Percentiles rank a stretch among this genome's conserved stretches.
phyloP scores from a whole-genome alignment of 129 eudicot genomes.

The Centrapalus pauciflorus region DNA sequence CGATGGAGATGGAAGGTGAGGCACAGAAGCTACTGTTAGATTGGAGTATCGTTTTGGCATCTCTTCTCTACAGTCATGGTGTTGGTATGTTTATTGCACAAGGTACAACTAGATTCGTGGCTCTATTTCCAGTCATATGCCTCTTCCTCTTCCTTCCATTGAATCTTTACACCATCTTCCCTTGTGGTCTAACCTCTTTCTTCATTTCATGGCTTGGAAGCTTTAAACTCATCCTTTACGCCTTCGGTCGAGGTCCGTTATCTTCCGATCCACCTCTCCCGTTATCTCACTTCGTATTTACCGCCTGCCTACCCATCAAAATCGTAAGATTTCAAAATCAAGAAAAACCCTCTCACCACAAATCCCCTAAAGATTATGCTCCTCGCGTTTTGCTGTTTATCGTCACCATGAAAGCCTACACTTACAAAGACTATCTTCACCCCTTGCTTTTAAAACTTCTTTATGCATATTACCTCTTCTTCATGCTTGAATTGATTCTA shows the following conservation, averaged over 20 bases:
- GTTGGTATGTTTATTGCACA: slow-evolving; percentile 35
- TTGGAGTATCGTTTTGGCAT: slow-evolving; percentile 26
- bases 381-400: slow-evolving; percentile 29
- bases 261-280: slow-evolving; percentile 33
- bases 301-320: slow-evolving; percentile 56
- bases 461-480: slow-evolving; percentile 33
- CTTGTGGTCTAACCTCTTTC: slow-evolving; percentile 52
- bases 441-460: too few species aligned
- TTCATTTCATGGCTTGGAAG: slow-evolving; percentile 63
- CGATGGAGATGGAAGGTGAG: too few species aligned
- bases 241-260: slow-evolving; percentile 54
- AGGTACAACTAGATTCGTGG: slow-evolving; percentile 26
- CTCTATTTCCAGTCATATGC: slow-evolving; percentile 34
- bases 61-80: slow-evolving; percentile 37
- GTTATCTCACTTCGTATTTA: slow-evolving; percentile 30
- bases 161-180: slow-evolving; percentile 46
- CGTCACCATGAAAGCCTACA: too few species aligned
- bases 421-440: too few species aligned
- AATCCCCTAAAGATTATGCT: too few species aligned
- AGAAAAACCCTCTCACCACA: too few species aligned
- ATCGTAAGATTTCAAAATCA: background rate
- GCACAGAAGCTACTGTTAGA: too few species aligned
- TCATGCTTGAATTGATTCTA: slow-evolving; percentile 42
- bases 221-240: slow-evolving; percentile 56
- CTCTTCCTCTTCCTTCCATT: slow-evolving; percentile 52